phyloP scores from a whole-genome alignment of 2,329 filamentous ascomycete genomes.

The Botrytis pseudocinerea region DNA sequence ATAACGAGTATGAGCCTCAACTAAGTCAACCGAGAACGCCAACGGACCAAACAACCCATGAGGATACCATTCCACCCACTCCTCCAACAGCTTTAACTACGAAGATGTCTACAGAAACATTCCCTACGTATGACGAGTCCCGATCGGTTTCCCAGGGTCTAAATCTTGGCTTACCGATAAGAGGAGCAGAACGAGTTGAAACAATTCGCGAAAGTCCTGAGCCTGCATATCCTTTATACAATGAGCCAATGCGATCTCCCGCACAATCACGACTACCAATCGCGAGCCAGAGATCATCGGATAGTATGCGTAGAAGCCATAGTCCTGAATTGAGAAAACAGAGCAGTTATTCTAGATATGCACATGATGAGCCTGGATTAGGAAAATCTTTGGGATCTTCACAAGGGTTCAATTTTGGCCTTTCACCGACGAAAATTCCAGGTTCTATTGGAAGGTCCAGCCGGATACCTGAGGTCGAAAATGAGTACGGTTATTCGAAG shows the following conservation, averaged over 20 bases:
- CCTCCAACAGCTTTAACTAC: background rate
- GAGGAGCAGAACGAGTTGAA: background rate
- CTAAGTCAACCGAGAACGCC: background rate
- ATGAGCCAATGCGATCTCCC: background rate
- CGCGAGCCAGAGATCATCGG: background rate
- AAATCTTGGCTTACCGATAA: background rate
- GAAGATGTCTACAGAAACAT: background rate
- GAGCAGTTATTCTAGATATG: background rate
- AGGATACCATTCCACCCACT: background rate
- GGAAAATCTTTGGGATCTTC: background rate
- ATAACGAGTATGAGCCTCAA: background rate
- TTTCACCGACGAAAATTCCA: background rate
- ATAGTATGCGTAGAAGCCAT: background rate
- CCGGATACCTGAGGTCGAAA: background rate
- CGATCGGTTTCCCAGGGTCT: background rate
- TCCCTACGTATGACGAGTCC: background rate
- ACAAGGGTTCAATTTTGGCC: background rate
- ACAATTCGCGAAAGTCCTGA: background rate
- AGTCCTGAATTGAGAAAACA: background rate
- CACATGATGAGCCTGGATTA: background rate
- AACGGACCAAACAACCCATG: background rate
- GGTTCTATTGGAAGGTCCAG: background rate
- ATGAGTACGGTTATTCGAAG: fast-evolving
- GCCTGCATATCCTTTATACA: background rate
- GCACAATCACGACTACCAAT: background rate